Base-by-base conservation (phyloP, 371 early-diverging fungal species). In the Syncephalastrum sp. region DNA sequence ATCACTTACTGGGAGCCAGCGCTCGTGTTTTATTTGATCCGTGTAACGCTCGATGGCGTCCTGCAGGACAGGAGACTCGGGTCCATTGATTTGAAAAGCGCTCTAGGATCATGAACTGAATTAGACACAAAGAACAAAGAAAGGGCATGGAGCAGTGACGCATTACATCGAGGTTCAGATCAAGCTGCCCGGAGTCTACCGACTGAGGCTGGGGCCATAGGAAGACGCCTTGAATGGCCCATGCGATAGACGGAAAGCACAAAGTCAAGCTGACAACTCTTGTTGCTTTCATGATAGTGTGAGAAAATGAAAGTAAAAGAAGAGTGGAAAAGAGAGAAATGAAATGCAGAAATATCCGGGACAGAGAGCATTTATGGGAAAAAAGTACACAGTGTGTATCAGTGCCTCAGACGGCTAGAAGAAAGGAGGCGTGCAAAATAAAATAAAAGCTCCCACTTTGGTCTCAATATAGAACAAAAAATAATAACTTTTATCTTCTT, bases 1-100 rank as follows among this genome's bases (percentile, higher is more conserved):
- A 5, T 23, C 21, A 43, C 57, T 45, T 72, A 70, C 75, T 10
- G 75, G 71, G 23, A 60, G 54, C 79, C 79, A 79, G 19, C 65
- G 62, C 51, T 79, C 79, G 1, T 60, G 41, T 16, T 51, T 57
- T 4, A 79, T 70, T 5, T 70, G 33, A 4, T 51, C 45, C 19
- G 63, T 68, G 58, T 74, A 75, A 25, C 79, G 74, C 21, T 63
- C 47, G 33, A 74, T 65, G 8, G 79, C 74, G 10, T 65, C 54
- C 19, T 68, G 52, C 10, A 74, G 50, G 24, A 56, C 50, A 19
- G 56, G 38, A 17, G 52, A 44, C 33, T 64, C 44, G 0, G 70
- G 65, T 23, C 68, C 74, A 43, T 51, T 53, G 50, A 68, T 68
- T 19, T 68, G 47, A 42, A 68, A 68, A n/a, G 54, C 42, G 13